Evolutionary conservation across 2,329 filamentous ascomycete genomes (phyloP).

Genomic region (Penicillium sp.): DNA sequence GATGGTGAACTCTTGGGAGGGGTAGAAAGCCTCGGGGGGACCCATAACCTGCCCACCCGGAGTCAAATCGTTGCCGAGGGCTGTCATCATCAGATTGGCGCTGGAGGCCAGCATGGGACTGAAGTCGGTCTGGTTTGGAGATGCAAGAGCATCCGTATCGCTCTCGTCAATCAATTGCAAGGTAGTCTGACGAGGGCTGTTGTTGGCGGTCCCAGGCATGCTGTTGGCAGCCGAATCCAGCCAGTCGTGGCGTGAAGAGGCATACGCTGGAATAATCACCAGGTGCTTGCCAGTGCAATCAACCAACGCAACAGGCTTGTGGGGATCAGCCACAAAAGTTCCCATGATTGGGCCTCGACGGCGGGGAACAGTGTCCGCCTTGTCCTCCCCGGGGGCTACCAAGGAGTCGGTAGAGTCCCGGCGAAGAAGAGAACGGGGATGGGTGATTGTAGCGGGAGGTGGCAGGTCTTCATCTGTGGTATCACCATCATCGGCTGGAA

Average conservation of each 20-base stretch:
- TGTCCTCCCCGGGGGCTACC: constrained; percentile 47
- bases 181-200: constrained; percentile 47
- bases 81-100: constrained; percentile 77
- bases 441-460: constrained; percentile 52
- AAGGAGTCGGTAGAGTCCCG: constrained; percentile 52
- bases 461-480: constrained; percentile 63
- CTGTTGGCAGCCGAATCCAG: constrained; percentile 48
- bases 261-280: constrained; percentile 53
- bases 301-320: constrained; percentile 53
- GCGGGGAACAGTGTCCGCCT: constrained; percentile 37
- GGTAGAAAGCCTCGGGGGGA: constrained; percentile 75
- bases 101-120: constrained; percentile 67
- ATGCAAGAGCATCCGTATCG: constrained; percentile 48
- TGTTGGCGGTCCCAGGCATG: constrained; percentile 47
- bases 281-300: constrained; percentile 54
- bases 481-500: constrained; percentile 62
- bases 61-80: constrained; percentile 59
- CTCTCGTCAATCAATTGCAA: constrained; percentile 49
- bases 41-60: constrained; percentile 67
- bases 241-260: constrained; percentile 52
- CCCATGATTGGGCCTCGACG: constrained; percentile 53
- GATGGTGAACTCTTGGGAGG: constrained; percentile 60
- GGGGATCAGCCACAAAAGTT: constrained; percentile 52
- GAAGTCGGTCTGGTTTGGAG: constrained; percentile 41
- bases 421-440: constrained; percentile 55